These are phyloP conservation scores for Pholiota microspora DNA, from an alignment of 768 basidiomycete genomes.

Conservation along the genomic window DNA sequence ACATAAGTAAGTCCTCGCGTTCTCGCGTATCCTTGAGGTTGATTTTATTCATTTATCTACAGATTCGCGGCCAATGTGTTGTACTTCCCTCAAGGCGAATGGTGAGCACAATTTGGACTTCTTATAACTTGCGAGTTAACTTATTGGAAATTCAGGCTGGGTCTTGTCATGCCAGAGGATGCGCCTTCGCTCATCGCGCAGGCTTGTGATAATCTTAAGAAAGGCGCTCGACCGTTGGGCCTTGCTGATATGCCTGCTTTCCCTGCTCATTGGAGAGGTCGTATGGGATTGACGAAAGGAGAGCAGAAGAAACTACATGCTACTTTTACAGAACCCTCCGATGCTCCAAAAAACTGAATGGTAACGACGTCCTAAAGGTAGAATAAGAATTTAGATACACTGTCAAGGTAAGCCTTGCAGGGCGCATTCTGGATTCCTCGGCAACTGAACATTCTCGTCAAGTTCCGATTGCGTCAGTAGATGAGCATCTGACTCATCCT, in stretches of 20 bases:
- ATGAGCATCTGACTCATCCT: background rate
- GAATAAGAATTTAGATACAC: no score
- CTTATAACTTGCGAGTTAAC: conserved; percentile 1
- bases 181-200: conserved; percentile 51
- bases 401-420: no score
- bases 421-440: no score
- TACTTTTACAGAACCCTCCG: conserved; percentile 3
- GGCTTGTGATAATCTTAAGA: conserved; percentile 31
- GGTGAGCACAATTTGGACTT: conserved; percentile 39
- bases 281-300: conserved; percentile 63
- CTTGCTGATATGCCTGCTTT: conserved; percentile 34
- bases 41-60: conserved; percentile 1
- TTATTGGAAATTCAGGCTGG: conserved; percentile 58
- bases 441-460: background rate
- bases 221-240: conserved; percentile 24
- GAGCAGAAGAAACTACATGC: conserved; percentile 44
- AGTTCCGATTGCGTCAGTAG: background rate
- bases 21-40: background rate
- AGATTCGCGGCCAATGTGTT: conserved; percentile 72
- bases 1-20: conserved; percentile 48
- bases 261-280: conserved; percentile 63
- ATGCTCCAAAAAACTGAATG: no score
- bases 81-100: conserved; percentile 71
- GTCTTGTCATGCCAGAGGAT: conserved; percentile 54
- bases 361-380: no score